These are phyloP conservation scores for Tricladium varicosporioides DNA, from an alignment of 2,329 filamentous ascomycete species.

Conservation along the genomic window DNA sequence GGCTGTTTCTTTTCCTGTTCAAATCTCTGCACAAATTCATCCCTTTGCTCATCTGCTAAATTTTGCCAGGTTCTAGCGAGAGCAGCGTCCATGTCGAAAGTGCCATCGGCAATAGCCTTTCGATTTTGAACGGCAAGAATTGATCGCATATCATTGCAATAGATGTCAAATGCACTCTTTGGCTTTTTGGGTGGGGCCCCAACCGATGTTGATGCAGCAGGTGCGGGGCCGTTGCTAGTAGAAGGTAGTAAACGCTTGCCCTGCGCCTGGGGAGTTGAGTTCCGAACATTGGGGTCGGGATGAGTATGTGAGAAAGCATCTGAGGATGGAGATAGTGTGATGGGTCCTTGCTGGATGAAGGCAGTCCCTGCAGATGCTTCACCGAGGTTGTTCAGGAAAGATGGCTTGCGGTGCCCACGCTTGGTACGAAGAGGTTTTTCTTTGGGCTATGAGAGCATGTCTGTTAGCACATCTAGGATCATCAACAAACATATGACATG, in stretches of 20 bases:
- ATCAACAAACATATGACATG: conserved; percentile 19
- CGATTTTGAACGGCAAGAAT: conserved; percentile 23
- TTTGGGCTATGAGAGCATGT: conserved; percentile 55
- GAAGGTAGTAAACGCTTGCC: conserved; percentile 20
- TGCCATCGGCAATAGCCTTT: conserved; percentile 26
- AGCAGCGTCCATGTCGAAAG: conserved; percentile 28
- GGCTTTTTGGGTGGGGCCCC: conserved; percentile 11
- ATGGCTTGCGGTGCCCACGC: conserved; percentile 65
- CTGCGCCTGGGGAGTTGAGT: conserved; percentile 31
- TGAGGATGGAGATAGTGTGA: conserved; percentile 48
- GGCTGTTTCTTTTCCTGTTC: conserved; percentile 30
- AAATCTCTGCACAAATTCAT: conserved; percentile 22
- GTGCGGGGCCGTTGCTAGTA: conserved; percentile 35
- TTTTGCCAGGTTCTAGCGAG: conserved; percentile 30
- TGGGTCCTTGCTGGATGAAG: conserved; percentile 47
- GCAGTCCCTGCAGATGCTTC: conserved; percentile 40
- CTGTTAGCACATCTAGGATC: conserved; percentile 23
- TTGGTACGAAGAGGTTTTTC: conserved; percentile 76
- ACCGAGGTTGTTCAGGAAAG: conserved; percentile 37
- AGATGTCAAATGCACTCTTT: conserved; percentile 32
- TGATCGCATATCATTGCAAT: conserved; percentile 28
- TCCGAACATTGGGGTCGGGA: conserved; percentile 32
- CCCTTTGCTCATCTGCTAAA: conserved; percentile 21
- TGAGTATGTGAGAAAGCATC: conserved; percentile 53
- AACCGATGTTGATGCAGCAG: conserved; percentile 4